phyloP scores from a whole-genome alignment of 192 early-diverging fungal species.

The Podila epicladia region DNA sequence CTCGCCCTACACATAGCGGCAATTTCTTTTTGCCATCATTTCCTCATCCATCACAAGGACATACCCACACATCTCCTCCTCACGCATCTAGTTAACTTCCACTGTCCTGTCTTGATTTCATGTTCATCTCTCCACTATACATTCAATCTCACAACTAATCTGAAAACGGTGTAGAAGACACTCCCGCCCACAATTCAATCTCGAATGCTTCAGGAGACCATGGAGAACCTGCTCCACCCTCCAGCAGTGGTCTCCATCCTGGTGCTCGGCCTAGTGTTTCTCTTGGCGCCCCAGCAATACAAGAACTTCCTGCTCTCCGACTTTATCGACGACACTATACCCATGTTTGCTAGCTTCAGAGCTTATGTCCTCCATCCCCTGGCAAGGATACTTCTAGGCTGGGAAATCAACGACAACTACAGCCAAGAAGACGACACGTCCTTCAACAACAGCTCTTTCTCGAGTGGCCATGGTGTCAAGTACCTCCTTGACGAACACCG shows the following conservation, averaged over 20 bases:
- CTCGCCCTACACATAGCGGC: no score
- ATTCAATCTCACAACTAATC: no score
- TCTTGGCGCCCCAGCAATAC: slow-evolving; percentile 22
- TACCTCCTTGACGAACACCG: slow-evolving; percentile 12
- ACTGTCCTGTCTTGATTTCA: no score
- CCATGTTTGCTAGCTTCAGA: slow-evolving; percentile 16
- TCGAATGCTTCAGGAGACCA: slow-evolving; percentile 34
- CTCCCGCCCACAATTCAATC: not conserved
- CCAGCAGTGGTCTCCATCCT: slow-evolving; percentile 33
- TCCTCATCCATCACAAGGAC: no score
- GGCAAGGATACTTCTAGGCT: slow-evolving; percentile 29
- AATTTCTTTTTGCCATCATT: no score
- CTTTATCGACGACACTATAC: slow-evolving; percentile 18
- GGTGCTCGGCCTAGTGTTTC: slow-evolving; percentile 23
- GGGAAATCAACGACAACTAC: slow-evolving; percentile 9
- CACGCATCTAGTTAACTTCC: no score
- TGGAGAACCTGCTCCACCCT: slow-evolving; percentile 43
- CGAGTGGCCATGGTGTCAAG: not conserved
- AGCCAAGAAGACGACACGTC: not conserved
- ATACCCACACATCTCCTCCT: no score
- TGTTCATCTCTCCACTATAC: no score
- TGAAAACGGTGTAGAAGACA: no score
- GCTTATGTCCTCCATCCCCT: slow-evolving; percentile 15
- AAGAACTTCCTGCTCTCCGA: slow-evolving; percentile 15
- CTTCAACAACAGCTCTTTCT: not conserved